Evolutionary conservation across 495 filamentous ascomycete genomes (phyloP), one percentile per base, ranked within the genome.

Genomic region (Parmelia sp.): DNA sequence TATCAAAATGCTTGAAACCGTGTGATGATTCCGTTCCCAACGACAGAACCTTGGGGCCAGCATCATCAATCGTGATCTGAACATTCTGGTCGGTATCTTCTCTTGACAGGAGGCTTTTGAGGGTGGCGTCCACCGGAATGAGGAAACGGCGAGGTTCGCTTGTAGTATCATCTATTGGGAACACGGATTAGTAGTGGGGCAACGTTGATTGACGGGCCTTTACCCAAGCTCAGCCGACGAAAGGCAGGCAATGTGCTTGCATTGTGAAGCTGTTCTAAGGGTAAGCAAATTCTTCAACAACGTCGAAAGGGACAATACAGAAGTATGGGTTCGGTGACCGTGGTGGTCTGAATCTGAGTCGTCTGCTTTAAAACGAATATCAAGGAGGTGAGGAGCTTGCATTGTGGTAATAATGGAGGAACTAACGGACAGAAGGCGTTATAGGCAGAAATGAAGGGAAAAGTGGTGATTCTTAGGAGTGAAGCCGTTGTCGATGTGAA

Each of bases 51-150:
- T 97, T 97, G 23, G 94, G 93, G 17, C 93, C 93, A 63, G 81
- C 77, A 77, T 97, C 93, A 71, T 97, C 94, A 69, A 97, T 95
- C 19, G 93, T 97, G 71, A 98, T 98, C 75, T 96, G 92, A 79
- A 87, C 88, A 73, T 97, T 95, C 27, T 80, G 77, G 73, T 98
- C 91, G 10, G 92, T 96, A 69, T 97, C 94, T 72, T 98, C 94
- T 61, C 62, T 33, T 37, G 62, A 45, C 12, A 58, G 55, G 23
- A 64, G 51, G 44, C 57, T 63, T 31, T 63, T 60, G 29, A 63
- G 40, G 27, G 65, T 63, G 10, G 65, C 58, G 23, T 67, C 61
- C 31, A 64, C 53, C 35, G 65, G 65, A 23, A 64, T 49, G 17
- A 64, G 57, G 37, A 63, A 67, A 25, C 65, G 47, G 31, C 60